A percentile compares a stretch with the other conserved stretches of the same genome.
These are phyloP conservation scores for Globisporangium iwayamae DNA, from an alignment of 352 stramenopile genomes.

Conservation along the genomic window DNA sequence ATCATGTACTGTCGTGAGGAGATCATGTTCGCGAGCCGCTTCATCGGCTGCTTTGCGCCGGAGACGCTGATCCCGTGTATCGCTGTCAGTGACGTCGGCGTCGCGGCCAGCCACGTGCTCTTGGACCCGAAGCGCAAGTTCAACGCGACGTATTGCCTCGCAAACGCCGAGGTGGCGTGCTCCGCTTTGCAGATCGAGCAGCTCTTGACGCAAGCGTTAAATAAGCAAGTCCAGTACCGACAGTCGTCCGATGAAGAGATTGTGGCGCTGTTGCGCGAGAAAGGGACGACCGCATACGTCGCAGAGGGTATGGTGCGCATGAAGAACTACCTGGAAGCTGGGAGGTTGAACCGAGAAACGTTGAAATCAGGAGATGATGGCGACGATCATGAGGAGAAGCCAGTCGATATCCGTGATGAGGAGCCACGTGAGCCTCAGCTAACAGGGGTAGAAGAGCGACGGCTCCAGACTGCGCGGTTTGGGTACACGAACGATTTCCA, in stretches of 20 bases:
- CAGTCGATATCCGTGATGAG: not conserved
- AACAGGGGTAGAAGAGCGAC: not conserved
- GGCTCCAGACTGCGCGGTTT: conserved; percentile 19
- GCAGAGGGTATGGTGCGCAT: conserved; percentile 49
- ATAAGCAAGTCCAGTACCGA: conserved; percentile 48
- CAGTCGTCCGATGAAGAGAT: conserved; percentile 41
- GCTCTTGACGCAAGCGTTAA: conserved; percentile 33
- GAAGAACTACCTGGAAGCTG: conserved; percentile 44
- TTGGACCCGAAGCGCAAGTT: conserved; percentile 44
- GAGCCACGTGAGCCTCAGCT: not conserved
- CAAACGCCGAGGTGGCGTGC: conserved; percentile 31
- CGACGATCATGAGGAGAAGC: conserved; percentile 6
- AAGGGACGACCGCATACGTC: conserved; percentile 43
- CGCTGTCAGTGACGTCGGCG: conserved; percentile 56
- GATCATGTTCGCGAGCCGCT: conserved; percentile 61
- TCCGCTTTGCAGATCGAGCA: conserved; percentile 41
- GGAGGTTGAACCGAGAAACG: not conserved
- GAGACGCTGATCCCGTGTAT: conserved; percentile 61
- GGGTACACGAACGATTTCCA: conserved; percentile 52
- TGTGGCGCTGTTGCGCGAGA: conserved; percentile 44
- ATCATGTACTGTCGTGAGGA: conserved; percentile 74
- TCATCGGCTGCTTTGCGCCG: conserved; percentile 45
- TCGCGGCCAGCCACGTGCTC: conserved; percentile 49
- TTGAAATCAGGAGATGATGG: not conserved
- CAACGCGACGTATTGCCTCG: conserved; percentile 52